Base-by-base conservation (phyloP, 1,284 basidiomycete genomes). In the Pholiota adiposa region DNA sequence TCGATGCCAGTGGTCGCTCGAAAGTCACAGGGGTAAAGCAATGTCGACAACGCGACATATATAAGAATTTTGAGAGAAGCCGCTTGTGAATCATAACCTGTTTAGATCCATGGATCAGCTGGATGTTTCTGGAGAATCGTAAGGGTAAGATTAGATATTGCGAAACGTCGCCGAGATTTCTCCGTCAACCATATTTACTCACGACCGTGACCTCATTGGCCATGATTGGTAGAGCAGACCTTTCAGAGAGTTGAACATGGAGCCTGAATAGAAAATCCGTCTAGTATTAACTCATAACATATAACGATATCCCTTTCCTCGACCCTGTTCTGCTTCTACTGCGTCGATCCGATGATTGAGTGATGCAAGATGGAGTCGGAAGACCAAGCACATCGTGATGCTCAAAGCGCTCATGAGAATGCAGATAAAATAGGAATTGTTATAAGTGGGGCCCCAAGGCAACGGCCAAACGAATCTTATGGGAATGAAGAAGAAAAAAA, bases 301-400 rank as follows among this genome's bases (percentile, higher is more conserved):
- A 54, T 86, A 57, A 80, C 83, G 69, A 78, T 79, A 58, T 64
- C 69, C 57, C 68, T 68, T 67, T 63, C 53, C 76, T 34, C 43
- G 19, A 12, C 65, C 52, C 75, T 58, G 71, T 69, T 75, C 77
- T 63, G 72, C 64, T 59, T 85, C 83, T 61, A 79, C 76, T 59
- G 70, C 64, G 52, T 81, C 81, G 38, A 78, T 68, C 63, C 75
- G 68, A 67, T 72, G 68, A 69, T 89, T 88, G 51, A 83, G 67
- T n/a, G 63, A 63, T 34, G 71, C 70, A 50, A 90, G 72, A 65
- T 87, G 79, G 48, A 65, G 63, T 62, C 84, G 80, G 73, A 89
- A 85, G 40, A 77, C 65, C 63, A 78, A 81, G 63, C 79, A 82
- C 83, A 89, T 84, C 27, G 80, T 53, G 52, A 89, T 83, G 19